These are phyloP conservation scores for Fimicolochytrium jonesii DNA, from an alignment of 192 early-diverging fungal genomes.

Conservation along the genomic window DNA sequence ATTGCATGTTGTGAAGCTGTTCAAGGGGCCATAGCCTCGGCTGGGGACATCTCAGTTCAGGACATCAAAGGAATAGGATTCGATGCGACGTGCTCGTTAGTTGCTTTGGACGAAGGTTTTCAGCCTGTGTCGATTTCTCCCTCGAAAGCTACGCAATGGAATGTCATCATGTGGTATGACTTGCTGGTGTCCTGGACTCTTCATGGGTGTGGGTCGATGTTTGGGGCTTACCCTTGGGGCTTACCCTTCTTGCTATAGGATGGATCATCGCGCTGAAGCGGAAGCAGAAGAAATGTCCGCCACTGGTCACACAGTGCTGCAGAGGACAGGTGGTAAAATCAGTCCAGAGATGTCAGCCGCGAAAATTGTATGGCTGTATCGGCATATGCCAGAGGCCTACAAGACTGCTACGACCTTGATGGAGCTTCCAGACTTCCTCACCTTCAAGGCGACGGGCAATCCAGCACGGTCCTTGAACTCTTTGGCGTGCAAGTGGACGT, in stretches of 20 bases:
- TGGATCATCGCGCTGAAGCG: slow-evolving; percentile 64
- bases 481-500: slow-evolving; percentile 68
- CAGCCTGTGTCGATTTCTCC: slow-evolving; percentile 49
- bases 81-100: slow-evolving; percentile 74
- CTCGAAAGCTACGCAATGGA: slow-evolving; percentile 36
- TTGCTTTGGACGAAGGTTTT: slow-evolving; percentile 45
- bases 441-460: slow-evolving; percentile 57
- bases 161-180: slow-evolving; percentile 52
- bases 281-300: slow-evolving; percentile 61
- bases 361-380: slow-evolving; percentile 65
- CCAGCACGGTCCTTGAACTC: slow-evolving; percentile 54
- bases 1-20: slow-evolving; percentile 43
- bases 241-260: slow-evolving; percentile 37
- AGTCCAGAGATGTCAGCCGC: slow-evolving; percentile 72
- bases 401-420: slow-evolving; percentile 43
- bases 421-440: slow-evolving; percentile 72
- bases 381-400: slow-evolving; percentile 2
- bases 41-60: too few species aligned
- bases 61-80: slow-evolving; percentile 76
- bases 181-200: background rate
- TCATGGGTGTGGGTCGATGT: background rate
- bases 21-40: too few species aligned
- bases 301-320: slow-evolving; percentile 53
- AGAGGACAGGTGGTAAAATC: slow-evolving; percentile 60
- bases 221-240: too few species aligned